Percentiles rank a stretch among this genome's conserved stretches.
Evolutionary conservation across 345 rosid genomes (phyloP).

Genomic region (Raphanus raphanistrum): DNA sequence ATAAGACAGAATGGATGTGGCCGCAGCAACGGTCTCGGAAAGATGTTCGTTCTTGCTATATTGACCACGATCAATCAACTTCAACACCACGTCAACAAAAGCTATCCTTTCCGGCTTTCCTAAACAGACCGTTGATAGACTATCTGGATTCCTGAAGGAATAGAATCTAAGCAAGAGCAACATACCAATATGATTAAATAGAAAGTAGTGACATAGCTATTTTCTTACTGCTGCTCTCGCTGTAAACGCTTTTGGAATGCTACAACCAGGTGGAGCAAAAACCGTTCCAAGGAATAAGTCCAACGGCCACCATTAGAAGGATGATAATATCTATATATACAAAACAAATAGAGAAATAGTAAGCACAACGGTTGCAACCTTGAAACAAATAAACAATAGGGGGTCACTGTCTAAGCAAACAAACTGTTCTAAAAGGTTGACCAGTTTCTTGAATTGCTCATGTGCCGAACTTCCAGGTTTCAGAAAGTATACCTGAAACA

Average conservation of each 20-base stretch:
- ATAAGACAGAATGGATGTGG: slow-evolving; percentile 87
- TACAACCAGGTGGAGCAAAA: slow-evolving; percentile 70
- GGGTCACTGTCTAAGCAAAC: slow-evolving; percentile 40
- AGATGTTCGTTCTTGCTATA: slow-evolving; percentile 98
- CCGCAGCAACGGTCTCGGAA: slow-evolving; percentile 96
- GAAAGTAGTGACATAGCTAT: slow-evolving; percentile 22
- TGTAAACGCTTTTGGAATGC: slow-evolving; percentile 92
- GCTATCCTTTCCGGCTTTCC: slow-evolving; percentile 70
- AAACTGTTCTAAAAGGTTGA: slow-evolving; percentile 97
- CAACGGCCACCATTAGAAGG: slow-evolving; percentile 99
- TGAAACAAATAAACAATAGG: slow-evolving; percentile 13
- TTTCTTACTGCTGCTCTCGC: slow-evolving; percentile 80
- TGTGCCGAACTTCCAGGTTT: slow-evolving; percentile 75
- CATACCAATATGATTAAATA: slow-evolving; percentile 32
- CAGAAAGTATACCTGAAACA: slow-evolving; percentile 75
- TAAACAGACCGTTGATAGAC: slow-evolving; percentile 47
- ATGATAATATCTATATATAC: slow-evolving; percentile 77
- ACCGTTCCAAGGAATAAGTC: slow-evolving; percentile 93
- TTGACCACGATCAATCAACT: slow-evolving; percentile 95
- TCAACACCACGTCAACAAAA: slow-evolving; percentile 73
- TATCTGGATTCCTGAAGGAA: slow-evolving; percentile 54
- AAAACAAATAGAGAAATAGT: slow-evolving; percentile 26
- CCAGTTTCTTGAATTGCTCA: slow-evolving; percentile 79
- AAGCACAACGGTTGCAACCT: slow-evolving; percentile 14
- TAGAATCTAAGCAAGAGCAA: slow-evolving; percentile 35